Base-by-base conservation (phyloP, 257 asterid species). In the Leonotis leonurus region DNA sequence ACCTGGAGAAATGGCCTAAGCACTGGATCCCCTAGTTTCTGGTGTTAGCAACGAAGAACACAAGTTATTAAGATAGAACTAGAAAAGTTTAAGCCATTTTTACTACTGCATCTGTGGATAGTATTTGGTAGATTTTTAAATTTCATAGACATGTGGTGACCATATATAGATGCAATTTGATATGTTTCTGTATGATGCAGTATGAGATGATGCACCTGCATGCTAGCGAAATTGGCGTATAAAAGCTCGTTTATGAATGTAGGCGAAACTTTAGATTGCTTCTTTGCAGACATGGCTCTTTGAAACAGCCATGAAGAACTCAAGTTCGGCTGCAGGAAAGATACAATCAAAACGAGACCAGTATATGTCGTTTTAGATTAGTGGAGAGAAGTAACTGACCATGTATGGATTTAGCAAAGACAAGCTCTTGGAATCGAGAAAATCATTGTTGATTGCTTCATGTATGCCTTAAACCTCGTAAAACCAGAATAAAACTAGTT, bases 1-100 rank as follows among this genome's bases (percentile, higher is more conserved):
- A 89, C 97, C 98, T 91, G 98, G 71, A 92, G 98, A 78, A 92
- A 92, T 9, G 98, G 98, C 62, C 97, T 80, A 68, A 92, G 85
- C 78, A 92, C 98, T 0, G 95, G 95, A 71, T 92, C 97, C 18
- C 98, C 98, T 17, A 92, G 87, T 77, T 78, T 83, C 97, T 92
- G 78, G 26, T 16, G 43, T 21, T 39, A 56, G 27, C 18, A 9
- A 7, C 18, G 25, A 40, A 48, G 22, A 64, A 39, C 13, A 40
- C 18, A 27, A 16, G 8, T 27, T 25, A 25, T 54, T 8, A 30
- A 18, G 53, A 61, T 51, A 21, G 13, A 32, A 60, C 4, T 17
- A 45, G 64, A 11, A 13, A 36, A 36, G 1, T 3, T 7, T 0
- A 7, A 12, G 45, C 16, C 45, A 4, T 16, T 5, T 40, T 14